Evolutionary conservation across 2,329 filamentous ascomycete genomes (phyloP), one percentile per base, ranked within the genome.

Genomic region (Ophiostoma populinum): DNA sequence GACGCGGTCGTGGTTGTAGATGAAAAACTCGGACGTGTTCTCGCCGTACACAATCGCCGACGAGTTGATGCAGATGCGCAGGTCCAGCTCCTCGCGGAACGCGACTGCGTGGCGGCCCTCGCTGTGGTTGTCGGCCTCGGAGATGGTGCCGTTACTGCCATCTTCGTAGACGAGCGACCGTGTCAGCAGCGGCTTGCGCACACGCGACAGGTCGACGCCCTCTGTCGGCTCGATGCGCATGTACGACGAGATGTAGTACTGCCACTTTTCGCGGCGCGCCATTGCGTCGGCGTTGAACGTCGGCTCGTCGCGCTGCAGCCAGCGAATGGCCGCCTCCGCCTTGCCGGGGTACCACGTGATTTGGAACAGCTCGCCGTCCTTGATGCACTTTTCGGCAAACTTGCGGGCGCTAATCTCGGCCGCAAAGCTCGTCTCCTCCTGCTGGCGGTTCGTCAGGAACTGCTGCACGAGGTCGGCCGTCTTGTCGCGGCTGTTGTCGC

Each of bases 231-330:
- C 83, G 17, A 86, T 70, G 43, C 83, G 81, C 45, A 83, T 80
- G 55, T 80, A 95, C 0, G 86, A 85, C 13, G 87, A 86, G 38
- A 93, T 82, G 52, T 98, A 98, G 58, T 92, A 92, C 47, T 87
- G 81, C 90, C 90, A 98, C 25, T 74, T 67, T 42, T 83, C 75
- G 38, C 77, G 76, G 34, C 75, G 70, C 49, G 90, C 79, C 62
- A 93, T 77, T 45, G 93, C 83, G 45, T 92, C 82, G 49, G 78
- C 77, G 46, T 90, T 85, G 52, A 93, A 83, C 0, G 92, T 79
- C 26, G 72, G 74, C 45, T 79, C 74, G 33, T 77, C 71, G 35
- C 69, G 65, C 45, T 73, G 70, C 33, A 79, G 56, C 65, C 71
- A 75, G 29, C 82, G 81, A 9, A 92, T 65, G 2, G 71, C 75